Conservation (phyloP, 148 eudicot genomes). For the Silene latifolia region DNA sequence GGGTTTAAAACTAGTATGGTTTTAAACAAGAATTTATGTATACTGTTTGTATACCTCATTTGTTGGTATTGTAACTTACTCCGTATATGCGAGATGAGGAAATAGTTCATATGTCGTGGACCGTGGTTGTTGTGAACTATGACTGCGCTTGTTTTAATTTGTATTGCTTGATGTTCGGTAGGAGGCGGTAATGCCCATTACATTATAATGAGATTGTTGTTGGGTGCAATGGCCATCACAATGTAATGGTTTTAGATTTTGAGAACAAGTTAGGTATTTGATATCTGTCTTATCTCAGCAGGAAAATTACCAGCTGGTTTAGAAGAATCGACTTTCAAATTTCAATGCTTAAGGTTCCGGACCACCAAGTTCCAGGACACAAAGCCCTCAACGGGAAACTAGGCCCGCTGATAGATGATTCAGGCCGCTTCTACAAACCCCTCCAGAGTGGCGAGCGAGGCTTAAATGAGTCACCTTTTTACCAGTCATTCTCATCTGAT, state of each 20-base stretch:
- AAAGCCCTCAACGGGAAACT: constrained; percentile 57
- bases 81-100: not conserved
- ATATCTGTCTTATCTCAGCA: constrained; percentile 2
- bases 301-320: constrained; percentile 2
- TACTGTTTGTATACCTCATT: too few species aligned
- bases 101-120: not conserved
- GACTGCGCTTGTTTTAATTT: not conserved
- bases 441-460: constrained; percentile 82
- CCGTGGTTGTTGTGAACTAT: not conserved
- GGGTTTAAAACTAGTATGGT: too few species aligned
- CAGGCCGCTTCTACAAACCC: constrained; percentile 90
- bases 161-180: too few species aligned
- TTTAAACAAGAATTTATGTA: too few species aligned
- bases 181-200: too few species aligned
- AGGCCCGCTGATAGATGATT: constrained; percentile 80
- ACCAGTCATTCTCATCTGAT: constrained; percentile 56
- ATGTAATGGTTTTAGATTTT: not conserved
- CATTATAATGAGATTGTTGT: not conserved
- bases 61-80: too few species aligned
- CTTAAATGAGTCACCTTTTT: constrained; percentile 60
- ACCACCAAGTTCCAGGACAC: constrained; percentile 96
- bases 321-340: not conserved
- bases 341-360: constrained; percentile 56
- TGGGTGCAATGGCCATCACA: not conserved
- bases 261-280: not conserved